Conservation (phyloP, 2,329 filamentous ascomycete genomes). For the Gnomoniopsis smithogilvyi region DNA sequence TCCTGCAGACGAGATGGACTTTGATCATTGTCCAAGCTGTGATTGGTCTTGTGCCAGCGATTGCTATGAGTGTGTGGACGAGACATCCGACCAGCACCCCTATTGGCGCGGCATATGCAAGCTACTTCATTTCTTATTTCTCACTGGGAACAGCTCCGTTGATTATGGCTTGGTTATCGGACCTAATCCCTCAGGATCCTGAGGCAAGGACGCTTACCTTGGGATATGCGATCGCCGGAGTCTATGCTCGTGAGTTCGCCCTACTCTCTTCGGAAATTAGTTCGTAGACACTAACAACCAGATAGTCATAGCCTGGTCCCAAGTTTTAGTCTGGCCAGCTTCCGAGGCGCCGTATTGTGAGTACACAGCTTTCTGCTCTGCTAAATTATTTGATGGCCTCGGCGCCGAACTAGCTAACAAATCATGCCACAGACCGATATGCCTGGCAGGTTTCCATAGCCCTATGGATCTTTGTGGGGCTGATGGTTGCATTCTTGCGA, state of each 20-base stretch:
- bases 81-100: constrained; percentile 38
- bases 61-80: constrained; percentile 54
- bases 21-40: constrained; percentile 44
- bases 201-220: constrained; percentile 47
- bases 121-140: constrained; percentile 48
- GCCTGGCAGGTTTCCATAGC: constrained; percentile 46
- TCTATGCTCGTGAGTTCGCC: constrained; percentile 35
- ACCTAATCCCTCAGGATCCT: constrained; percentile 43
- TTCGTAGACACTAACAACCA: not conserved
- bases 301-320: constrained; percentile 43
- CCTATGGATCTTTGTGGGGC: constrained; percentile 40
- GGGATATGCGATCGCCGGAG: constrained; percentile 44
- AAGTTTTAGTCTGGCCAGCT: constrained; percentile 50
- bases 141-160: constrained; percentile 47
- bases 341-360: constrained; percentile 46
- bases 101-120: constrained; percentile 45
- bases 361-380: constrained; percentile 14
- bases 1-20: constrained; percentile 46
- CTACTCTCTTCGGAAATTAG: not conserved
- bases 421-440: constrained; percentile 32
- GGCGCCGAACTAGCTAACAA: not conserved
- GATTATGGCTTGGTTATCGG: constrained; percentile 50
- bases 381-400: not conserved
- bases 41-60: constrained; percentile 44
- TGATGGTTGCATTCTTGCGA: constrained; percentile 40